Evolutionary conservation across 2,329 filamentous ascomycete species (phyloP), one percentile per base, ranked within the genome.

Genomic region (Triangularia verruculosa): DNA sequence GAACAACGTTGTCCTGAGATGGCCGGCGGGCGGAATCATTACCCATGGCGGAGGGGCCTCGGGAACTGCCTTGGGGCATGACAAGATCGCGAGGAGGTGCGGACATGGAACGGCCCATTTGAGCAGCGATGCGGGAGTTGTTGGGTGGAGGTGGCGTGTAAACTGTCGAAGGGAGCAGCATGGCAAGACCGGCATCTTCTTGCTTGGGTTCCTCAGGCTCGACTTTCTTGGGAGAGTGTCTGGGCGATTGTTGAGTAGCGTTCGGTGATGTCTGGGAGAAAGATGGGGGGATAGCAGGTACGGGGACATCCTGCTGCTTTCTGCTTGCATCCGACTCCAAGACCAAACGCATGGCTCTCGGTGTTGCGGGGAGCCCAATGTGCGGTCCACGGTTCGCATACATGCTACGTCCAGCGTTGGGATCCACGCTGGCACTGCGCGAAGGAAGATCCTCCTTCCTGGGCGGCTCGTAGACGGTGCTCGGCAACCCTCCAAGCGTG

Each of bases 361-460:
- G 93, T 0, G 93, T 97, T 1, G 93, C 92, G 13, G 94, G 93
- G n/a, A 97, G 83, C 0, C 93, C 93, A 59, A 94, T 83, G 5
- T 85, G 82, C 1, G 83, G 80, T 1, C 75, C 75, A 53, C 74
- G 78, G 59, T 75, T 76, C 13, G 80, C 79, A 66, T 82, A 82
- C 74, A 84, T 83, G 73, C 78, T 81, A 66, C 77, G 77, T 1
- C 79, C 77, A 6, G 78, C 74, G 4, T 77, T 82, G 1, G 87
- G 85, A 65, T 90, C 88, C 1, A 86, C 88, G 7, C 89, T 91
- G 54, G 86, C 84, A 70, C 87, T 89, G 61, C 89, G 83, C 25
- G 79, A 79, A 1, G 82, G 81, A 9, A 84, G 66, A 30, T 70
- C 68, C 24, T 83, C 79, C 52, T 76, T 79, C 12, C 74, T 70